Percentiles rank a stretch among this genome's conserved stretches.
phyloP scores from a whole-genome alignment of 768 basidiomycete genomes.

The Gautieria morchelliformis region DNA sequence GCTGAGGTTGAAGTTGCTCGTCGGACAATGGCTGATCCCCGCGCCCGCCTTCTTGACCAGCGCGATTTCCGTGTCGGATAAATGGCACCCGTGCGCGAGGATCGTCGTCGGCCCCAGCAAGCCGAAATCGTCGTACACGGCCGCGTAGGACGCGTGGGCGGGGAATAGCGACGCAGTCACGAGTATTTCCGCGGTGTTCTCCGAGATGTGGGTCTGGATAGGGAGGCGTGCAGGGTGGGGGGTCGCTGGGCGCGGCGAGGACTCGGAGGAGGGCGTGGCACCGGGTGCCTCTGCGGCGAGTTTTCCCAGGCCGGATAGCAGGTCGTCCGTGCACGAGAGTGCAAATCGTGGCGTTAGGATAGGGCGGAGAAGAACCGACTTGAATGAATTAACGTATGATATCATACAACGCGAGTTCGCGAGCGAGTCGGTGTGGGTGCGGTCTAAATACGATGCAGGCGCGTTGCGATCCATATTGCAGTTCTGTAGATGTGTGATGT shows the following conservation, averaged over 20 bases:
- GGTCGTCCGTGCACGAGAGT: constrained; percentile 70
- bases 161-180: constrained; percentile 63
- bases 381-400: constrained; percentile 52
- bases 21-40: constrained; percentile 89
- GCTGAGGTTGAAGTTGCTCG: constrained; percentile 84
- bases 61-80: constrained; percentile 62
- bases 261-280: background rate
- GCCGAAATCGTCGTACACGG: constrained; percentile 71
- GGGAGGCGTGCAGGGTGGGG: constrained; percentile 29
- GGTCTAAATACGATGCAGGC: constrained; percentile 57
- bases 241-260: too few relatives aligned
- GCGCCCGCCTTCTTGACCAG: constrained; percentile 55
- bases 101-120: constrained; percentile 75
- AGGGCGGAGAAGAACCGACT: constrained; percentile 66
- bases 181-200: constrained; percentile 66
- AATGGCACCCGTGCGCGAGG: constrained; percentile 79
- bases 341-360: constrained; percentile 96
- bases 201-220: constrained; percentile 90
- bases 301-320: constrained; percentile 51
- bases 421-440: constrained; percentile 49
- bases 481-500: constrained; percentile 41
- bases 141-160: constrained; percentile 54
- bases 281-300: constrained; percentile 49
- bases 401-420: constrained; percentile 56
- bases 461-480: constrained; percentile 82